A percentile compares a stretch with the other conserved stretches of the same genome.
These are phyloP conservation scores for Saccharomyces paradoxus DNA, from an alignment of 805 yeast species.

Conservation along the genomic window DNA sequence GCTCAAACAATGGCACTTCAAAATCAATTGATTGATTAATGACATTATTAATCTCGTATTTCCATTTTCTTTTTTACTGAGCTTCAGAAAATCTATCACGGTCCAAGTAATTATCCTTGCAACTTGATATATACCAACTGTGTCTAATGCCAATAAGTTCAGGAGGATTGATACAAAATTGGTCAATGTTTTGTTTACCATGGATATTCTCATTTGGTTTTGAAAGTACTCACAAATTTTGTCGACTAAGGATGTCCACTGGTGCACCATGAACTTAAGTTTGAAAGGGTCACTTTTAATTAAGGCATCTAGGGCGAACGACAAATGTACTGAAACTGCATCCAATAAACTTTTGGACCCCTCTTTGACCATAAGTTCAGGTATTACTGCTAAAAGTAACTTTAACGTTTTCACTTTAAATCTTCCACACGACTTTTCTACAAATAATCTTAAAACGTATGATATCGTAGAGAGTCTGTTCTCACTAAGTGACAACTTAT, in stretches of 20 bases:
- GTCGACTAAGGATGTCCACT: constrained; percentile 19
- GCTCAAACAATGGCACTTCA: constrained; percentile 37
- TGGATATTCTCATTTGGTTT: constrained; percentile 7
- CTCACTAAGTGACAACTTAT: constrained; percentile 29
- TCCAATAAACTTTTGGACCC: constrained; percentile 9
- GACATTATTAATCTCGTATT: constrained; percentile 32
- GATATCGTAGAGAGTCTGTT: constrained; percentile 19
- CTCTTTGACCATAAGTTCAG: constrained; percentile 16
- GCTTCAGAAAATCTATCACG: constrained; percentile 16
- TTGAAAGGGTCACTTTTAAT: constrained; percentile 16
- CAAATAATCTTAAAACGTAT: constrained; percentile 22
- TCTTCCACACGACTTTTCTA: constrained; percentile 23
- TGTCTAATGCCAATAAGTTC: constrained; percentile 19
- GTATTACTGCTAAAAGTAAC: constrained; percentile 16
- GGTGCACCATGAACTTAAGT: constrained; percentile 18
- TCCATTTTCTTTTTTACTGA: constrained; percentile 21
- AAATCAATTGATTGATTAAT: constrained; percentile 39
- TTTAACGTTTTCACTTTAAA: constrained; percentile 23
- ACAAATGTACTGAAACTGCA: constrained; percentile 20
- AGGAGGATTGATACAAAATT: constrained; percentile 23
- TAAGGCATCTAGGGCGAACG: constrained; percentile 16
- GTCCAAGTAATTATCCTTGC: constrained; percentile 13
- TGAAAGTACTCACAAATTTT: constrained; percentile 9
- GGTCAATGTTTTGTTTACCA: constrained; percentile 22
- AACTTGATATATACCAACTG: constrained; percentile 16